phyloP scores from a whole-genome alignment of 768 basidiomycete genomes.

The Tremella fuciformis region DNA sequence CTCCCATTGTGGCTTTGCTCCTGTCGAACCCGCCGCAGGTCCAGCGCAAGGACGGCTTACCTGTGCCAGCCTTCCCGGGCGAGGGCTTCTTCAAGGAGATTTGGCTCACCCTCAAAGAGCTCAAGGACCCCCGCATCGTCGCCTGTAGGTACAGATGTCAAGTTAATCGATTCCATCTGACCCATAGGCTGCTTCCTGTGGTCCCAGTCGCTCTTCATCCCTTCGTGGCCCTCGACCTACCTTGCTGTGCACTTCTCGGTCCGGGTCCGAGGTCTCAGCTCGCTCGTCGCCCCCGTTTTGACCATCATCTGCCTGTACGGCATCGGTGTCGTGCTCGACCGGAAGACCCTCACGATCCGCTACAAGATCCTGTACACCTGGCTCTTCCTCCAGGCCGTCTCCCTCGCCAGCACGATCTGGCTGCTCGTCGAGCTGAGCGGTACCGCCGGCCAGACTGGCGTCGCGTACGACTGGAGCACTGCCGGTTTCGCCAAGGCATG shows the following conservation, averaged over 20 bases:
- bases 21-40: slow-evolving; percentile 21
- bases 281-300: slow-evolving; percentile 12
- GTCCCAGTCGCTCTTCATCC: slow-evolving; percentile 17
- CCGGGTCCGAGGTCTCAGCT: slow-evolving; percentile 17
- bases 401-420: slow-evolving; percentile 14
- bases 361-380: slow-evolving; percentile 20
- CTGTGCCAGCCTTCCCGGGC: slow-evolving; percentile 16
- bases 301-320: slow-evolving; percentile 20
- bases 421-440: slow-evolving; percentile 9
- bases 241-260: slow-evolving; percentile 16
- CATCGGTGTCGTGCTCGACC: slow-evolving; percentile 16
- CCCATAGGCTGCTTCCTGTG: slow-evolving; percentile 11
- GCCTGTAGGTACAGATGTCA: background rate
- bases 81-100: slow-evolving; percentile 20
- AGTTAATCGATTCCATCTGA: background rate
- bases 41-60: slow-evolving; percentile 17
- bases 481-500: slow-evolving; percentile 16
- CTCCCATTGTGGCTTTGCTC: slow-evolving; percentile 15
- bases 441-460: background rate
- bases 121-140: slow-evolving; percentile 15
- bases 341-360: slow-evolving; percentile 12
- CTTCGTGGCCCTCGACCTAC: slow-evolving; percentile 11
- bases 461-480: slow-evolving; percentile 14
- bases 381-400: slow-evolving; percentile 13
- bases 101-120: slow-evolving; percentile 14